Percentiles rank a stretch among this genome's conserved stretches.
These are phyloP conservation scores for Malbranchea zuffiana DNA, from an alignment of 2,329 filamentous ascomycete genomes.

Conservation along the genomic window DNA sequence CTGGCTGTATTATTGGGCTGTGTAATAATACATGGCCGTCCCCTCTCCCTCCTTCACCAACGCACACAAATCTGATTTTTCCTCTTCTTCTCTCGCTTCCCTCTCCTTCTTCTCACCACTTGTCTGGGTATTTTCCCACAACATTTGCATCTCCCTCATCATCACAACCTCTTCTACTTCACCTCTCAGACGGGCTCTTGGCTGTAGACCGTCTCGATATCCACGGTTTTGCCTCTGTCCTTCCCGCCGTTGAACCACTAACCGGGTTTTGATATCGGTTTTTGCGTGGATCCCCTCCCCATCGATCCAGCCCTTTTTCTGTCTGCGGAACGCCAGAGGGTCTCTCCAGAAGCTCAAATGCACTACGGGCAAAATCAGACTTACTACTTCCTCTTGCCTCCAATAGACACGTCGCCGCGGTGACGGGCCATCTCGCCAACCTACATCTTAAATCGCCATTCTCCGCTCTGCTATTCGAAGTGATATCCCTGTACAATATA, in stretches of 20 bases:
- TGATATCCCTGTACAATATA: conserved; percentile 38
- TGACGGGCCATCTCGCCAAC: conserved; percentile 28
- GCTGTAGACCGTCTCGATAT: not conserved
- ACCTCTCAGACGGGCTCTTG: not conserved
- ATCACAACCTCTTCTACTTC: not conserved
- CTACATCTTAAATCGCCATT: conserved; percentile 9
- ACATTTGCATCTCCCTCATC: too few species aligned
- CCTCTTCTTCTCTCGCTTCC: not conserved
- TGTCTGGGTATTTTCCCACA: conserved; percentile 1
- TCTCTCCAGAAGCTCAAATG: conserved; percentile 32
- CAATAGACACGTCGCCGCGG: conserved; percentile 33
- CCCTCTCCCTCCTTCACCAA: not conserved
- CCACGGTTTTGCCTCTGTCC: conserved; percentile 5
- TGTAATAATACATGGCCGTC: too few species aligned
- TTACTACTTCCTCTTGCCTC: conserved; percentile 31
- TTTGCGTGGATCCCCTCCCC: conserved; percentile 10
- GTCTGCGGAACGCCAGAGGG: too few species aligned
- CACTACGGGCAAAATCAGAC: conserved; percentile 30
- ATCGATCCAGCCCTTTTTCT: conserved; percentile 21
- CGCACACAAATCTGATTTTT: not conserved
- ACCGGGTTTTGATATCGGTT: conserved; percentile 1
- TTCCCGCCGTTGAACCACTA: conserved; percentile 1
- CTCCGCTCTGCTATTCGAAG: conserved; percentile 17
- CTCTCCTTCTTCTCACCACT: not conserved
- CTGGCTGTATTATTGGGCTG: too few species aligned